phyloP scores from a whole-genome alignment of 2,329 filamentous ascomycete genomes.

The Aspergillus ochraceoroseus region DNA sequence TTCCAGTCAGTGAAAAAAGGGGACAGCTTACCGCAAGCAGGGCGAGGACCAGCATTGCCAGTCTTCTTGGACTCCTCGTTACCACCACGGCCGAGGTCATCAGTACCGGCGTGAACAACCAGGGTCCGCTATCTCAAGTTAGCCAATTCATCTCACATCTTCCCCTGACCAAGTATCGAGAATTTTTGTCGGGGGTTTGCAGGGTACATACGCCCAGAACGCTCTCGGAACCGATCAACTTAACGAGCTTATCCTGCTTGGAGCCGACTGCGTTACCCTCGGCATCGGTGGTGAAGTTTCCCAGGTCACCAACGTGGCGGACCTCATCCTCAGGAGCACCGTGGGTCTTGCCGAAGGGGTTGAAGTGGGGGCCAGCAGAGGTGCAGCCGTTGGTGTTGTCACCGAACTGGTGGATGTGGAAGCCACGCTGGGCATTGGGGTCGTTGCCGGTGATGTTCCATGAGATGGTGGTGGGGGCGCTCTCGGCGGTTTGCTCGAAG shows the following conservation, averaged over 20 bases:
- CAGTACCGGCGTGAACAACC: constrained; percentile 89
- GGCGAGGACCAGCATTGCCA: constrained; percentile 86
- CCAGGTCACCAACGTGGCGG: constrained; percentile 94
- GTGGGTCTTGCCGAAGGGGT: constrained; percentile 89
- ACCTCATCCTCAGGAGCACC: constrained; percentile 75
- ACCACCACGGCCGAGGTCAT: constrained; percentile 89
- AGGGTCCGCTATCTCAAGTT: constrained; percentile 67
- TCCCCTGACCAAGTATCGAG: too few species aligned
- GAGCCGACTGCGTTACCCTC: constrained; percentile 86
- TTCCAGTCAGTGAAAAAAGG: background rate
- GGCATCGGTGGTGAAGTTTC: constrained; percentile 92
- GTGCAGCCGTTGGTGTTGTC: constrained; percentile 99
- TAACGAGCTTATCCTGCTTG: constrained; percentile 74
- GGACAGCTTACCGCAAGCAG: constrained; percentile 73
- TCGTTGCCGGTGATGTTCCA: constrained; percentile 93
- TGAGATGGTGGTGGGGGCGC: constrained; percentile 73
- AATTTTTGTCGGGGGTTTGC: background rate
- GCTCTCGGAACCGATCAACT: constrained; percentile 94
- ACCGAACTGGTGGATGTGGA: constrained; percentile 98
- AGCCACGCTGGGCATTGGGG: constrained; percentile 90
- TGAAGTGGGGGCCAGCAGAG: constrained; percentile 97
- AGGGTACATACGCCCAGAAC: constrained; percentile 70
- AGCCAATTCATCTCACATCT: too few species aligned
- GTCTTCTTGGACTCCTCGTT: constrained; percentile 98
- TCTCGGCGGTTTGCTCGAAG: constrained; percentile 89